phyloP scores from a whole-genome alignment of 768 basidiomycete genomes.

The Xanthoconium stramineum region DNA sequence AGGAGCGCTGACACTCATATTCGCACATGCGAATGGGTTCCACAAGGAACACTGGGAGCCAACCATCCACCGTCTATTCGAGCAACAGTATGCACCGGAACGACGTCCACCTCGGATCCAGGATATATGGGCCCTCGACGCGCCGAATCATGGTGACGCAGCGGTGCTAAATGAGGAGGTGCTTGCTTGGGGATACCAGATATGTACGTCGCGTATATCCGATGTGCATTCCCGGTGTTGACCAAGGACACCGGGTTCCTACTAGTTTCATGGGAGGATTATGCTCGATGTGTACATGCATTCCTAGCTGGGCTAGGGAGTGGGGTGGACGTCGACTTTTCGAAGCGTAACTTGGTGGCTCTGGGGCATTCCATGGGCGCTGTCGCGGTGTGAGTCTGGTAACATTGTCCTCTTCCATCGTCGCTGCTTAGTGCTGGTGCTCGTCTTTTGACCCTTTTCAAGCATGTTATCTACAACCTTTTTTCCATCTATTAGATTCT shows the following conservation, averaged over 20 bases:
- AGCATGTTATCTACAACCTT: conserved; percentile 1
- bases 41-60: conserved; percentile 16
- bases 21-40: not conserved
- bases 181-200: not conserved
- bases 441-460: not conserved
- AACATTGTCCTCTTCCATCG: not conserved
- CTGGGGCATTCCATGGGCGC: conserved; percentile 8
- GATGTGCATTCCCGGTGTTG: not conserved
- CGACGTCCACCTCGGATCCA: not conserved
- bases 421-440: too few relatives aligned
- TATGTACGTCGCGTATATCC: not conserved
- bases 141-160: not conserved
- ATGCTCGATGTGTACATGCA: conserved; percentile 5
- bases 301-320: conserved; percentile 4
- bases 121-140: not conserved
- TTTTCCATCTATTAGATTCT: conserved; percentile 2
- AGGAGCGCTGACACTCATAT: not conserved
- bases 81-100: not conserved
- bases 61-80: not conserved
- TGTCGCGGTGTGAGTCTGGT: not conserved
- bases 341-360: conserved; percentile 1
- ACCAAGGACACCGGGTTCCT: too few relatives aligned
- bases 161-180: not conserved
- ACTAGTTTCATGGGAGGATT: not conserved
- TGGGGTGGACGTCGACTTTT: conserved; percentile 10